Percentiles rank a stretch among this genome's conserved stretches.
Evolutionary conservation across 768 basidiomycete species (phyloP).

Genomic region (Vararia minispora): DNA sequence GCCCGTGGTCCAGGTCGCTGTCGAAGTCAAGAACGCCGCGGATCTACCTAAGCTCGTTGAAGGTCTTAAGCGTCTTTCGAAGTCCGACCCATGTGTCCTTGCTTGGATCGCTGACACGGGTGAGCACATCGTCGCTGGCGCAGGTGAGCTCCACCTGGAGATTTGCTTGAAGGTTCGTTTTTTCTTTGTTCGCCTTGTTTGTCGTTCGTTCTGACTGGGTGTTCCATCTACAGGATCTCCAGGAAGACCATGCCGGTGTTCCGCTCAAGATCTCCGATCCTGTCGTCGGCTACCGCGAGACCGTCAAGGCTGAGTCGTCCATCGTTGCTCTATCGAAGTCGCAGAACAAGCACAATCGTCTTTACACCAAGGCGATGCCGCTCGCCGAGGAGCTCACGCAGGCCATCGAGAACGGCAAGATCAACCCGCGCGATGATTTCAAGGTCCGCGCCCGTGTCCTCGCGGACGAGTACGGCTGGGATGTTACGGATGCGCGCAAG

Average conservation of each 20-base stretch:
- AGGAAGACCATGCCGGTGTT: constrained; percentile 99
- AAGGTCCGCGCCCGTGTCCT: constrained; percentile 91
- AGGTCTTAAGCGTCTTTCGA: constrained; percentile 99
- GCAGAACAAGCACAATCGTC: constrained; percentile 99
- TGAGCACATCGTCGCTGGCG: constrained; percentile 98
- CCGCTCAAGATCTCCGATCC: constrained; percentile 97
- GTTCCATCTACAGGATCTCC: constrained; percentile 63
- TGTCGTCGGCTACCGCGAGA: constrained; percentile 97
- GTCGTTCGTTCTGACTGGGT: not conserved
- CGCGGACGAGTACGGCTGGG: constrained; percentile 96
- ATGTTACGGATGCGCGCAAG: constrained; percentile 98
- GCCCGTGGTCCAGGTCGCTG: constrained; percentile 97
- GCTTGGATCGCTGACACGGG: constrained; percentile 86
- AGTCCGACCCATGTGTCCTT: constrained; percentile 99
- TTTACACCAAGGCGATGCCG: constrained; percentile 89
- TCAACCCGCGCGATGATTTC: constrained; percentile 93
- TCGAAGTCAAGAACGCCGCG: constrained; percentile 98
- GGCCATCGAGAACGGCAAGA: constrained; percentile 81
- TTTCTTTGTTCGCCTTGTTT: not conserved
- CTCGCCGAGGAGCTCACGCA: constrained; percentile 88
- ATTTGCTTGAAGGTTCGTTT: constrained; percentile 87
- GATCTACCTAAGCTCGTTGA: constrained; percentile 99
- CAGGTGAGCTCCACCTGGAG: constrained; percentile 98
- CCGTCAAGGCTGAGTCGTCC: constrained; percentile 89
- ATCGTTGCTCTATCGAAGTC: constrained; percentile 98